These are phyloP conservation scores for Acer negundo DNA, from an alignment of 345 rosid species.

Conservation along the genomic window DNA sequence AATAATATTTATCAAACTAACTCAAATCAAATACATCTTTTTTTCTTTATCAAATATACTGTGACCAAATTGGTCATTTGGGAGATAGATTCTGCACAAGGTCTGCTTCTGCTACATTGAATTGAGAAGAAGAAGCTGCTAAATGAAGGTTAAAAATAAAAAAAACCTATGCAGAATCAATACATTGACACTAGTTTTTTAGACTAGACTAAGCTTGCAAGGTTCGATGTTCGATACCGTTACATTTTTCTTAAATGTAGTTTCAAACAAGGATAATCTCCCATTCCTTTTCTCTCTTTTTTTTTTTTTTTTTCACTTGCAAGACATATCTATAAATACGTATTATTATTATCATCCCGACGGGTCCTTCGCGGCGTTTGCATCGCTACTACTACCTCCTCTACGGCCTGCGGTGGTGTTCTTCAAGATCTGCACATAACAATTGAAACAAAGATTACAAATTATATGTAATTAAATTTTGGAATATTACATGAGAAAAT, in stretches of 20 bases:
- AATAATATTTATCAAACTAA: background rate
- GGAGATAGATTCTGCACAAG: background rate
- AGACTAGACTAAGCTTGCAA: background rate
- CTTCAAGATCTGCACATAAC: conserved; percentile 71
- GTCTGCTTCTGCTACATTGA: background rate
- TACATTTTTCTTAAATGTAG: background rate
- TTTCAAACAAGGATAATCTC: background rate
- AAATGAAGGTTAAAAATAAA: no score
- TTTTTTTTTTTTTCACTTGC: background rate
- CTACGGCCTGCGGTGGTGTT: conserved; percentile 94
- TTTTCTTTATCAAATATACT: background rate
- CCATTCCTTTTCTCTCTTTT: background rate
- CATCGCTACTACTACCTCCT: conserved; percentile 51
- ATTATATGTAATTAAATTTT: no score
- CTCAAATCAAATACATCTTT: no score
- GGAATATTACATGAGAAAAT: no score
- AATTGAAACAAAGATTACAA: background rate
- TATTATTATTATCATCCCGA: background rate
- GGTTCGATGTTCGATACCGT: background rate
- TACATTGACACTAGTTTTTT: background rate
- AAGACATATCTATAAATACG: background rate
- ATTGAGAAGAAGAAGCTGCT: background rate
- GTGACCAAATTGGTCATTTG: background rate
- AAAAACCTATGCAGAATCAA: background rate
- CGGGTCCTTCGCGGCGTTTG: conserved; percentile 42